phyloP scores from a whole-genome alignment of 2,329 filamentous ascomycete genomes.

The Chlorencoelia australis region DNA sequence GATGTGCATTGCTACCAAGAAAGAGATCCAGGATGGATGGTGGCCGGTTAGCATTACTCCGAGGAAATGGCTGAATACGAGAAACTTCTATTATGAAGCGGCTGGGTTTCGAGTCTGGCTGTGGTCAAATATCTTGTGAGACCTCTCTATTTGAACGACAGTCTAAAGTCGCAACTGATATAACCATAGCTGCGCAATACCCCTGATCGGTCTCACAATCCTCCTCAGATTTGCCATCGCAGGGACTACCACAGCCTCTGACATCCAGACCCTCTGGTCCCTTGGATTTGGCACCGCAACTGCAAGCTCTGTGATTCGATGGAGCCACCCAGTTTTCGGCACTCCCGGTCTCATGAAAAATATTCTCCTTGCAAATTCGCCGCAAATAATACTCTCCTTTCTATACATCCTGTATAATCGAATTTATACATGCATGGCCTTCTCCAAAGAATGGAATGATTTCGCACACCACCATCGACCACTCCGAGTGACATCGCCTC shows the following conservation, averaged over 20 bases:
- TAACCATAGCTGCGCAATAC: too few relatives aligned
- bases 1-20: slow-evolving; percentile 13
- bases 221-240: too few relatives aligned
- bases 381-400: slow-evolving; percentile 26
- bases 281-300: neutral
- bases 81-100: slow-evolving; percentile 10
- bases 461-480: slow-evolving; percentile 25
- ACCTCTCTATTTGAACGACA: too few relatives aligned
- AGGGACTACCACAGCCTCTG: too few relatives aligned
- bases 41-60: slow-evolving; percentile 9
- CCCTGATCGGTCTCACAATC: too few relatives aligned
- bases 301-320: neutral
- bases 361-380: slow-evolving; percentile 24
- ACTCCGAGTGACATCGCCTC: slow-evolving; percentile 27
- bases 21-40: slow-evolving; percentile 11
- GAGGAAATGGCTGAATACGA: slow-evolving; percentile 8
- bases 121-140: too few relatives aligned
- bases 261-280: too few relatives aligned
- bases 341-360: slow-evolving; percentile 15
- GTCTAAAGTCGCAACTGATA: too few relatives aligned
- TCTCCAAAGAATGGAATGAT: slow-evolving; percentile 15
- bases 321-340: slow-evolving; percentile 6
- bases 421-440: slow-evolving; percentile 19
- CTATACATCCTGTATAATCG: slow-evolving; percentile 27
- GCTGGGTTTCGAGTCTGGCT: slow-evolving; percentile 10